phyloP scores from a whole-genome alignment of 768 basidiomycete genomes.

The Chiua virens region DNA sequence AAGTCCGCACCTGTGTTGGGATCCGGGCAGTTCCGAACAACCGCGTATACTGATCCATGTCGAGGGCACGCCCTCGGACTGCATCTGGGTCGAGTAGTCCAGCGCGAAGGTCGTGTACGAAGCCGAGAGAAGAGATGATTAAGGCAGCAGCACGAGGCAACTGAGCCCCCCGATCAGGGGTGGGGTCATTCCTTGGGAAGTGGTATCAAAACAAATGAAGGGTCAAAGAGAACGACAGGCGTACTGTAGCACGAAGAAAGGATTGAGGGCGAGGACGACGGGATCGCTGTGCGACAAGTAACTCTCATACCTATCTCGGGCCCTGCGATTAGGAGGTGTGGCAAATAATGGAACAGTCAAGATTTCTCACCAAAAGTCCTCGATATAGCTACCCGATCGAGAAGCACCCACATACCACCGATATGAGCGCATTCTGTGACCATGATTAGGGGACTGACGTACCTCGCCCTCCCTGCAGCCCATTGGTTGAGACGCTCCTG shows the following conservation, averaged over 20 bases:
- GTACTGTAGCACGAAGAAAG: conserved; percentile 96
- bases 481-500: conserved; percentile 79
- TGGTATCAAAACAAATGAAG: neutral
- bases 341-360: conserved; percentile 1
- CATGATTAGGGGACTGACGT: conserved; percentile 15
- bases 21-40: conserved; percentile 91
- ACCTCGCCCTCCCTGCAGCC: conserved; percentile 72
- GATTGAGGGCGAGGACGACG: conserved; percentile 92
- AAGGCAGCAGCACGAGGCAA: conserved; percentile 87
- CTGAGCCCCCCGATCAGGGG: conserved; percentile 81
- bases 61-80: conserved; percentile 75
- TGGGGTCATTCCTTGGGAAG: conserved; percentile 80
- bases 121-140: conserved; percentile 85
- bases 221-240: conserved; percentile 27
- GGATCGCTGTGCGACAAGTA: conserved; percentile 89
- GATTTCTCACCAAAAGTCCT: conserved; percentile 84
- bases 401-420: neutral
- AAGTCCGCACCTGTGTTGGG: conserved; percentile 72
- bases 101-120: conserved; percentile 89
- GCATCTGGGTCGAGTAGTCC: conserved; percentile 81
- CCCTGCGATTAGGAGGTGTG: conserved; percentile 1
- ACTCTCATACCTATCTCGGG: conserved; percentile 68
- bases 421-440: neutral
- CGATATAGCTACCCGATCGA: conserved; percentile 69
- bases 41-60: conserved; percentile 93